These are phyloP conservation scores for Chalciporus sp. DNA, from an alignment of 1,284 basidiomycete genomes.

Conservation along the genomic window DNA sequence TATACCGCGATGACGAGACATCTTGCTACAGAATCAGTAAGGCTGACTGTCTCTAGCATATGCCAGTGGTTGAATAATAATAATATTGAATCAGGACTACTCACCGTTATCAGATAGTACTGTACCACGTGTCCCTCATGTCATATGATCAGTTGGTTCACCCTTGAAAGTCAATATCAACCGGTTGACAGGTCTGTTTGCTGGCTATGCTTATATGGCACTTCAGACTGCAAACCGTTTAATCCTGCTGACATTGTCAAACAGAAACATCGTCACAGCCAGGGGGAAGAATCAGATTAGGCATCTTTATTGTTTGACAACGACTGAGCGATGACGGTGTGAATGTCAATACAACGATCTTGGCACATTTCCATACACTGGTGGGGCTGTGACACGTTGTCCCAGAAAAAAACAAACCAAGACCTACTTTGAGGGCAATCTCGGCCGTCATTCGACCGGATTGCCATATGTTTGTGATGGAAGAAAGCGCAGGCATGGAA, in stretches of 20 bases:
- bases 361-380: conserved; percentile 72
- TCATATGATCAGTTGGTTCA: background rate
- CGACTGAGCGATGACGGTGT: conserved; percentile 71
- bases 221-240: background rate
- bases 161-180: background rate
- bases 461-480: conserved; percentile 81
- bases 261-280: background rate
- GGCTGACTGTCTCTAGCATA: background rate
- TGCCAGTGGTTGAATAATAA: background rate
- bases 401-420: background rate
- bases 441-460: conserved; percentile 61
- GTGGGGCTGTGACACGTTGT: conserved; percentile 5
- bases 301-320: conserved; percentile 41
- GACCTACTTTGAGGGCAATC: conserved; percentile 56
- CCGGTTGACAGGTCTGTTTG: background rate
- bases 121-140: background rate
- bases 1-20: background rate
- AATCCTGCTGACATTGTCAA: too few relatives aligned
- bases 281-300: conserved; percentile 9
- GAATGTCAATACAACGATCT: conserved; percentile 70
- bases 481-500: conserved; percentile 90
- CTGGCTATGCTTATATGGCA: too few relatives aligned
- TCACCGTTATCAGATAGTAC: background rate
- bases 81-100: background rate
- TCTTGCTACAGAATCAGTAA: background rate